phyloP scores from a whole-genome alignment of 306 rosid genomes.

The Cyclanthera cordifolia region DNA sequence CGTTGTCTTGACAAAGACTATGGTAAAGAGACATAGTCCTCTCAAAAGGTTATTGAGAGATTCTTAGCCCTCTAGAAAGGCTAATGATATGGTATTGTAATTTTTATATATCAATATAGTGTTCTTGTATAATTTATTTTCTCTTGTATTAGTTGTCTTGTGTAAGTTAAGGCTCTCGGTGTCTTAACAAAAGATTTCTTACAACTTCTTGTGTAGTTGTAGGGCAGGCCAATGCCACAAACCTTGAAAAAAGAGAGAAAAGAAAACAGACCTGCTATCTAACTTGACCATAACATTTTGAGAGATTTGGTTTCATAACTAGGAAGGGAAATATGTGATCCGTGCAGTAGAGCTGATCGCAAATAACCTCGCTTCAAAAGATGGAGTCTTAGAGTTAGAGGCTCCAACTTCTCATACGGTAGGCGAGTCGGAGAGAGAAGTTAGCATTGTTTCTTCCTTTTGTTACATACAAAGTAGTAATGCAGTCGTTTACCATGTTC shows the following conservation, averaged over 20 bases:
- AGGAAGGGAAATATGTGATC: not conserved
- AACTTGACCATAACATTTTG: not conserved
- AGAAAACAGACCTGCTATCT: not conserved
- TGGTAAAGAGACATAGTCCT: no score
- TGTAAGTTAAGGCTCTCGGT: no score
- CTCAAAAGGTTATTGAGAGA: no score
- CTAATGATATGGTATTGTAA: no score
- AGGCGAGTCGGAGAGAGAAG: not conserved
- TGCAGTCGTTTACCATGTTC: not conserved
- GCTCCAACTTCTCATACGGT: not conserved
- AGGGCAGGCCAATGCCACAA: not conserved
- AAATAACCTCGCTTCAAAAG: not conserved
- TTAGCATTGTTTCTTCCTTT: not conserved
- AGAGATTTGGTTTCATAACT: not conserved
- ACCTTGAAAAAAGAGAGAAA: not conserved
- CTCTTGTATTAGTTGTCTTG: no score
- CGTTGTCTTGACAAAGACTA: no score
- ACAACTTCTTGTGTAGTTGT: not conserved
- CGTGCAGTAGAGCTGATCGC: not conserved
- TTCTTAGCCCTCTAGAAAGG: no score
- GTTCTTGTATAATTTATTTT: no score
- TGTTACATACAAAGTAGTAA: not conserved
- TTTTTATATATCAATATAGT: no score
- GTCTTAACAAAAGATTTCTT: no score
- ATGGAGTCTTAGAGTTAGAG: slow-evolving; percentile 3